Conservation (phyloP, 164 flowering plant genomes). For the Platanus orientalis region DNA sequence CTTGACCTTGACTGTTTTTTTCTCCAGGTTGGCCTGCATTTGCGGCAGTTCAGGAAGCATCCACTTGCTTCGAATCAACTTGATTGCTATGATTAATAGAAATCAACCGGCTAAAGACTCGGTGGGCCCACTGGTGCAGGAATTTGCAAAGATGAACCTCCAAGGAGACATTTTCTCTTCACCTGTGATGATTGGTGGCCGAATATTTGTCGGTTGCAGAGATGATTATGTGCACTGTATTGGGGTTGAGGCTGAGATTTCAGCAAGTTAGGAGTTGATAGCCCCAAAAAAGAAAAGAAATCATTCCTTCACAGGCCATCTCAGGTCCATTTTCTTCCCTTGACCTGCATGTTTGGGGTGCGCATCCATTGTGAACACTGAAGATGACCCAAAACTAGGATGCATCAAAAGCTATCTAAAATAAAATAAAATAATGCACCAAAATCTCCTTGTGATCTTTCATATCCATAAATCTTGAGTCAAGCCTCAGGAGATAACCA, state of each 20-base stretch:
- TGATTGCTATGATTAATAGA: slow-evolving; percentile 13
- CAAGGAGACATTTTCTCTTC: slow-evolving; percentile 78
- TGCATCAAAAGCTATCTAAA: too few species aligned
- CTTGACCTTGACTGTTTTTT: neutral
- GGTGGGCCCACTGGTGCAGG: slow-evolving; percentile 33
- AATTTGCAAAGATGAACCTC: slow-evolving; percentile 53
- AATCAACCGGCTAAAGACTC: slow-evolving; percentile 11
- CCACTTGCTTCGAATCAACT: slow-evolving; percentile 37
- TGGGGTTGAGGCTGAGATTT: slow-evolving; percentile 11
- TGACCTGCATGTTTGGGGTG: neutral
- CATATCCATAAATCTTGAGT: too few species aligned
- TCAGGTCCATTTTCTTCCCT: neutral
- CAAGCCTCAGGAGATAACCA: too few species aligned
- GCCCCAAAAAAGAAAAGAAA: too few species aligned
- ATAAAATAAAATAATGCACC: too few species aligned
- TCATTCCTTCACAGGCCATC: neutral
- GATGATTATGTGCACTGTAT: slow-evolving; percentile 76
- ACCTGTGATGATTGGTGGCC: slow-evolving; percentile 86
- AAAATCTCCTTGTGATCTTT: too few species aligned
- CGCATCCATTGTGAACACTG: too few species aligned
- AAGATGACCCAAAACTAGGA: too few species aligned
- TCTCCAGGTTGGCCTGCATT: slow-evolving; percentile 65
- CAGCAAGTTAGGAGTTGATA: neutral
- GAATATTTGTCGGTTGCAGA: slow-evolving; percentile 84
- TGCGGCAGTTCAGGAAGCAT: slow-evolving; percentile 77